A percentile compares a stretch with the other conserved stretches of the same genome.
These are phyloP conservation scores for Macrolepiota albuminosa DNA, from an alignment of 768 basidiomycete species.

Conservation along the genomic window DNA sequence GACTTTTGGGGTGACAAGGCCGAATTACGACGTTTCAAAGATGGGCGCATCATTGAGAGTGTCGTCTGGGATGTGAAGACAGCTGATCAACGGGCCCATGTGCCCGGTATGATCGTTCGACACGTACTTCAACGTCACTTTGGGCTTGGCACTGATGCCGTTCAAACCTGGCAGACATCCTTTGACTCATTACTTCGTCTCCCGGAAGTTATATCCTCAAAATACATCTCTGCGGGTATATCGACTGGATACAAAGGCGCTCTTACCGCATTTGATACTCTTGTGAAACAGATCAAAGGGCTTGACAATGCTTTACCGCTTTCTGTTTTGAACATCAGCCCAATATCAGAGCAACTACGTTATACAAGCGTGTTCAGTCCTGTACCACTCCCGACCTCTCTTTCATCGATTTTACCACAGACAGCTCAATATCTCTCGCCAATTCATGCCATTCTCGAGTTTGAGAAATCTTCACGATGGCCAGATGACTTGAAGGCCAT, in stretches of 20 bases:
- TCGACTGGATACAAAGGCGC: constrained; percentile 67
- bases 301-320: constrained; percentile 74
- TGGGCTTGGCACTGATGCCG: constrained; percentile 45
- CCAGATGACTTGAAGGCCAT: constrained; percentile 91
- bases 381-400: constrained; percentile 53
- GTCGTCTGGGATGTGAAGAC: constrained; percentile 94
- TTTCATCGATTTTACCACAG: constrained; percentile 46
- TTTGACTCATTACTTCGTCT: constrained; percentile 59
- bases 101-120: constrained; percentile 69
- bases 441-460: constrained; percentile 78
- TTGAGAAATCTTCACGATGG: constrained; percentile 91
- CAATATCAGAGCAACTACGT: constrained; percentile 68
- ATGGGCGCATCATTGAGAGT: constrained; percentile 86
- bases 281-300: constrained; percentile 73
- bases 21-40: constrained; percentile 92
- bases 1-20: constrained; percentile 90
- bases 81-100: constrained; percentile 72
- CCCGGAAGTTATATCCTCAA: constrained; percentile 47
- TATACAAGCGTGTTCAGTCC: constrained; percentile 86
- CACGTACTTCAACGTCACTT: constrained; percentile 80
- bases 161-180: constrained; percentile 52
- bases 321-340: constrained; percentile 68
- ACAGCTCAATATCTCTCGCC: constrained; percentile 64
- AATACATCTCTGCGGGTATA: constrained; percentile 35
- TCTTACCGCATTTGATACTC: constrained; percentile 69